phyloP scores from a whole-genome alignment of 1,139 yeast species.

The Yamadazyma diospyri region DNA sequence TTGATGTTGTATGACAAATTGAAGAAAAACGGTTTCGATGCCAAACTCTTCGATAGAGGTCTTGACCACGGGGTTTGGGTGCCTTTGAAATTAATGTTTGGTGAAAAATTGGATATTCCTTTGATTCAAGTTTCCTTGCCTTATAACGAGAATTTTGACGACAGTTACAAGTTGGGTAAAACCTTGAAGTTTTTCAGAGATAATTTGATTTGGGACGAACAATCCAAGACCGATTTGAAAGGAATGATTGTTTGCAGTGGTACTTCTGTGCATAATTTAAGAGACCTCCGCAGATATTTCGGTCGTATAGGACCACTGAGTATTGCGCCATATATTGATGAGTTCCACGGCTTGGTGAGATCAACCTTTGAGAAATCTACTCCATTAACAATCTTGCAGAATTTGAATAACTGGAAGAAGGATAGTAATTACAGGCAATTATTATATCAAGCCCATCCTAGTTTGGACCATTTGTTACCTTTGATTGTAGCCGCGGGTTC shows the following conservation, averaged over 20 bases:
- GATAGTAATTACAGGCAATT: conserved; percentile 25
- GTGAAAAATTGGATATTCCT: conserved; percentile 47
- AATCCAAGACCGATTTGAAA: conserved; percentile 27
- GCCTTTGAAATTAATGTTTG: conserved; percentile 70
- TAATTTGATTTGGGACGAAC: conserved; percentile 33
- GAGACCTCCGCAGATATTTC: conserved; percentile 40
- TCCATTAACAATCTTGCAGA: conserved; percentile 22
- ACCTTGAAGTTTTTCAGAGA: conserved; percentile 50
- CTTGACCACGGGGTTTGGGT: conserved; percentile 85
- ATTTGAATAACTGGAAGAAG: conserved; percentile 29
- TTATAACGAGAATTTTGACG: conserved; percentile 40
- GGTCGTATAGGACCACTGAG: conserved; percentile 15
- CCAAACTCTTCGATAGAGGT: conserved; percentile 52
- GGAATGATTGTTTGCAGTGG: conserved; percentile 63
- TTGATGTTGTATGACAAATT: conserved; percentile 41
- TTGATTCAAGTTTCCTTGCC: conserved; percentile 66
- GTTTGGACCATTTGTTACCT: conserved; percentile 72
- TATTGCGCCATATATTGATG: conserved; percentile 42
- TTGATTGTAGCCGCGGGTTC: conserved; percentile 66
- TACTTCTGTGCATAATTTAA: conserved; percentile 73
- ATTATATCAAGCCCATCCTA: conserved; percentile 61
- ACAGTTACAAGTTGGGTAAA: conserved; percentile 55
- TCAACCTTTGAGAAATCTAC: conserved; percentile 13
- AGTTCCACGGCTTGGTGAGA: conserved; percentile 14
- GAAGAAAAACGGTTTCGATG: conserved; percentile 37